A percentile compares a stretch with the other conserved stretches of the same genome.
Evolutionary conservation across 805 yeast species (phyloP).

Genomic region (Myxozyma melibiosi): DNA sequence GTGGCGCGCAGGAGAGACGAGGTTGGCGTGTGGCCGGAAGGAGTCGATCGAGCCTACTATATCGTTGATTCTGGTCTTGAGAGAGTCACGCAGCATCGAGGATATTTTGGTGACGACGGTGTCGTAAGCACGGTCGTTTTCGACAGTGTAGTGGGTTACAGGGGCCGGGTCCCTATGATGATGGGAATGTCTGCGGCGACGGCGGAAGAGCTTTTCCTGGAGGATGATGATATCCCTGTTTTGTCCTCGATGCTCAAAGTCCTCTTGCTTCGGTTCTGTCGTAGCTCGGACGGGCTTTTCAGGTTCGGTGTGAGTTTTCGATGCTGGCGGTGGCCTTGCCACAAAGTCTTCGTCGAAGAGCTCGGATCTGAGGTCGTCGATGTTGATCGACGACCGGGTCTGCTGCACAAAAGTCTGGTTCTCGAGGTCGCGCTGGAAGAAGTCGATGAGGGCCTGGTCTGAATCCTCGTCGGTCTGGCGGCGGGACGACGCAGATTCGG

Average conservation of each 20-base stretch:
- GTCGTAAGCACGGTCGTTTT: neutral
- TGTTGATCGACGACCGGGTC: neutral
- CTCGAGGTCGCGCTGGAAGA: neutral
- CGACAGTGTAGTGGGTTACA: neutral
- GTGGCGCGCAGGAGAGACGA: conserved; percentile 12
- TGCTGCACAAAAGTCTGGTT: neutral
- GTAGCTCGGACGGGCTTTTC: neutral
- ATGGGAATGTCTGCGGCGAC: neutral
- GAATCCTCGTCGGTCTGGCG: neutral
- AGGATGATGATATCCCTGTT: neutral
- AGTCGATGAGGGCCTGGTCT: neutral
- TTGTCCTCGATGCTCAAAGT: neutral
- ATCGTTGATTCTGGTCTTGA: conserved; percentile 1
- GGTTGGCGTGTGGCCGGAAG: conserved; percentile 15
- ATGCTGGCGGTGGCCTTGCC: neutral
- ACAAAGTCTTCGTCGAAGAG: neutral
- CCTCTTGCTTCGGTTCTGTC: neutral
- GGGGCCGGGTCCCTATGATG: no score
- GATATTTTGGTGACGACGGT: no score
- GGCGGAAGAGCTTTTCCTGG: neutral
- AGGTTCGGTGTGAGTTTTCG: neutral
- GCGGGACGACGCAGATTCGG: no score
- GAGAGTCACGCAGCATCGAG: neutral
- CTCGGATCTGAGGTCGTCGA: neutral
- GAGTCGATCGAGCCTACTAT: conserved; percentile 9